Conservation (phyloP, 2,329 filamentous ascomycete species). For the Apiospora hydei region DNA sequence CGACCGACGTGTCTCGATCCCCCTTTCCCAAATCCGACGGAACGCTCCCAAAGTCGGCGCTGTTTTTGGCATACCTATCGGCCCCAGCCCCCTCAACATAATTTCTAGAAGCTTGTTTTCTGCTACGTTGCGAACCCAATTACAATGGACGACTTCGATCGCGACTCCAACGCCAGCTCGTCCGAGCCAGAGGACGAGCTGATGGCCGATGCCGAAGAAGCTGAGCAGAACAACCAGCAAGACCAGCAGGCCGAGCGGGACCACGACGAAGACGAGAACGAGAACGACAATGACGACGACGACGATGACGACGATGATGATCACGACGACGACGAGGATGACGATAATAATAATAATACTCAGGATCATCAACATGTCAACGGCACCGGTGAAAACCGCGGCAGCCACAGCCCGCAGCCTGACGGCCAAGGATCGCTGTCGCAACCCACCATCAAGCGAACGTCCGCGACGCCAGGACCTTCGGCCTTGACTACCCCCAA, state of each 20-base stretch:
- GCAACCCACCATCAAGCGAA: slow-evolving; percentile 37
- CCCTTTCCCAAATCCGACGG: background rate
- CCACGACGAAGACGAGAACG: slow-evolving; percentile 43
- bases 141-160: slow-evolving; percentile 49
- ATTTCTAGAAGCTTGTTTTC: background rate
- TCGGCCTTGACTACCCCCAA: slow-evolving; percentile 40
- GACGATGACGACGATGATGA: slow-evolving; percentile 47
- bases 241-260: slow-evolving; percentile 48
- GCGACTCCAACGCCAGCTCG: slow-evolving; percentile 50
- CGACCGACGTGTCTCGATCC: background rate
- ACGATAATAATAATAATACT: slow-evolving; percentile 48
- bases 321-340: slow-evolving; percentile 44
- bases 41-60: background rate
- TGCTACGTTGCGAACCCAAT: background rate
- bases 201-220: slow-evolving; percentile 39
- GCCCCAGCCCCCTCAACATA: background rate
- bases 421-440: slow-evolving; percentile 23
- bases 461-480: slow-evolving; percentile 43
- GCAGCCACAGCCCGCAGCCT: slow-evolving; percentile 31
- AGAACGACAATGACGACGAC: slow-evolving; percentile 43
- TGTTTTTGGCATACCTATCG: background rate
- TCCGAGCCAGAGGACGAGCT: slow-evolving; percentile 50
- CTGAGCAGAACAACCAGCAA: slow-evolving; percentile 36
- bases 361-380: slow-evolving; percentile 45
- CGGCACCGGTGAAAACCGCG: slow-evolving; percentile 47